Percentiles rank a stretch among this genome's conserved stretches.
phyloP scores from a whole-genome alignment of 2,329 filamentous ascomycete genomes.

The Pseudonectria foliicola region DNA sequence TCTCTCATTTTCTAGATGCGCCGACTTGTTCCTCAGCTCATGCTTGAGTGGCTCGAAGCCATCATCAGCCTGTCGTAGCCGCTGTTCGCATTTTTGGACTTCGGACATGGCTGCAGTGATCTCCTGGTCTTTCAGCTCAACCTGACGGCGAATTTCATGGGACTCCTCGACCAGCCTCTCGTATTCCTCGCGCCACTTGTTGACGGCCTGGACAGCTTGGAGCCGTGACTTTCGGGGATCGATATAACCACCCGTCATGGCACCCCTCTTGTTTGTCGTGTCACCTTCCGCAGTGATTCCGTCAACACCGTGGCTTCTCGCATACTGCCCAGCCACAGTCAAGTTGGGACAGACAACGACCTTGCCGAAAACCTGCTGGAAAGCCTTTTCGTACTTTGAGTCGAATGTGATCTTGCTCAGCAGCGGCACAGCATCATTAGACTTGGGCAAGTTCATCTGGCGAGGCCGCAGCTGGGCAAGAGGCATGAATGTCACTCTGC shows the following conservation, averaged over 20 bases:
- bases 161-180: slow-evolving; percentile 60
- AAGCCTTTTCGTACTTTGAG: slow-evolving; percentile 69
- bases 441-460: slow-evolving; percentile 69
- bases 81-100: slow-evolving; percentile 74
- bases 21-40: slow-evolving; percentile 69
- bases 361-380: slow-evolving; percentile 92
- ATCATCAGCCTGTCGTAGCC: slow-evolving; percentile 67
- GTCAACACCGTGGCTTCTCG: slow-evolving; percentile 82
- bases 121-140: slow-evolving; percentile 78
- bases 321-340: slow-evolving; percentile 81
- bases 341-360: slow-evolving; percentile 91
- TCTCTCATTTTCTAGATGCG: slow-evolving; percentile 64
- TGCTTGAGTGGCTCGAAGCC: slow-evolving; percentile 74
- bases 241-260: slow-evolving; percentile 89
- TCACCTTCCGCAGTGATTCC: slow-evolving; percentile 94
- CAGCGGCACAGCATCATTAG: slow-evolving; percentile 80
- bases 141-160: slow-evolving; percentile 57
- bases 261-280: slow-evolving; percentile 89
- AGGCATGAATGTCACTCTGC: slow-evolving; percentile 91
- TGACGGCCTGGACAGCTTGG: slow-evolving; percentile 71
- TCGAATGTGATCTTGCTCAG: slow-evolving; percentile 81
- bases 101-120: slow-evolving; percentile 83
- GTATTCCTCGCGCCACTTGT: slow-evolving; percentile 66
- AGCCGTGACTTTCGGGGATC: slow-evolving; percentile 80
- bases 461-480: slow-evolving; percentile 71